phyloP scores from a whole-genome alignment of 192 early-diverging fungal genomes.

The Mortierella hygrophila region DNA sequence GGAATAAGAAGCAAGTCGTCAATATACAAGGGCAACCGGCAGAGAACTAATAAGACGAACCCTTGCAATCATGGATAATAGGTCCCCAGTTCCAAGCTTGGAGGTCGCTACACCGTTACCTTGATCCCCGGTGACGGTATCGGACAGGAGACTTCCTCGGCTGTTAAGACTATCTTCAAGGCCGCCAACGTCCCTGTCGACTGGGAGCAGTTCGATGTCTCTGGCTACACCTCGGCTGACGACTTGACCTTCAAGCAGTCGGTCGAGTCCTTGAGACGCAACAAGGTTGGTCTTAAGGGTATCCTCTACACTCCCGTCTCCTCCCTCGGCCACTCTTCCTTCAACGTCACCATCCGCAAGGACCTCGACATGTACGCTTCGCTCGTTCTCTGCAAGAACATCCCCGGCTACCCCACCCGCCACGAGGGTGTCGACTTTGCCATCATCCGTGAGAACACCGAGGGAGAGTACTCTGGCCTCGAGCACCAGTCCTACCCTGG shows the following conservation, averaged over 20 bases:
- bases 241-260: constrained; percentile 90
- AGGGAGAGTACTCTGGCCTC: constrained; percentile 99
- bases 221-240: constrained; percentile 88
- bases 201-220: constrained; percentile 98
- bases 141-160: constrained; percentile 90
- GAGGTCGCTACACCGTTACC: constrained; percentile 95
- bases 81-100: constrained; percentile 78
- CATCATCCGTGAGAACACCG: constrained; percentile 99
- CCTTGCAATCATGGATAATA: constrained; percentile 21
- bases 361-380: constrained; percentile 99
- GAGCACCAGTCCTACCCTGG: constrained; percentile 99
- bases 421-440: constrained; percentile 97
- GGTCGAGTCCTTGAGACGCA: constrained; percentile 90
- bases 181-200: constrained; percentile 94
- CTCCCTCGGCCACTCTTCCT: constrained; percentile 89
- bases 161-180: constrained; percentile 95
- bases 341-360: constrained; percentile 97
- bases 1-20: not conserved
- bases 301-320: constrained; percentile 90
- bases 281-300: constrained; percentile 99
- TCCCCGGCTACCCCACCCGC: constrained; percentile 87
- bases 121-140: constrained; percentile 99
- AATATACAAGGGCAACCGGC: not conserved
- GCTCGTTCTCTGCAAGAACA: constrained; percentile 91
- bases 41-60: not conserved